Conservation (phyloP, 176 grass and related monocot species). For the Paspalum notatum region DNA sequence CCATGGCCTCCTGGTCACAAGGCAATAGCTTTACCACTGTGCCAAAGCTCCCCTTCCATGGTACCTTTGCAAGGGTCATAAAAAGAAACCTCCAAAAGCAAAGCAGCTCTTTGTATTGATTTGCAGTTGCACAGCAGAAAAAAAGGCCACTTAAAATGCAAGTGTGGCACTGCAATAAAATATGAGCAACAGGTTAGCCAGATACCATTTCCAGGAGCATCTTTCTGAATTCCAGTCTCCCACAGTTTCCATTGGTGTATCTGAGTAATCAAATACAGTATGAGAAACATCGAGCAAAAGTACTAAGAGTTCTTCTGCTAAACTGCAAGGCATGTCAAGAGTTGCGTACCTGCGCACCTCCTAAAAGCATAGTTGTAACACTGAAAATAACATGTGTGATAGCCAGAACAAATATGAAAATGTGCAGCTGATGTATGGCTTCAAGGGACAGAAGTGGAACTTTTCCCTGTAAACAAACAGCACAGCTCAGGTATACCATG, state of each 20-base stretch:
- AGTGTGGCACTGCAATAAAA: conserved; percentile 15
- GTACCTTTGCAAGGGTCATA: neutral
- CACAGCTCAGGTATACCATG: conserved; percentile 2
- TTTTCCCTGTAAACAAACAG: conserved; percentile 58
- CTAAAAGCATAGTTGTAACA: conserved; percentile 80
- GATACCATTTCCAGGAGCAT: conserved; percentile 60
- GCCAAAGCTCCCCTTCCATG: no score
- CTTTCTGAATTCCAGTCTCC: conserved; percentile 80
- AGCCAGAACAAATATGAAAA: conserved; percentile 94
- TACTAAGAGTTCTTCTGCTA: neutral
- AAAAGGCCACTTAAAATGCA: neutral
- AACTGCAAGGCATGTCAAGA: conserved; percentile 14
- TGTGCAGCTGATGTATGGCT: conserved; percentile 88
- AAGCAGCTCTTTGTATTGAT: neutral
- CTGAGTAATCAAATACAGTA: conserved; percentile 48
- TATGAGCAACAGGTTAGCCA: conserved; percentile 26
- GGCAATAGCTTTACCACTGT: no score
- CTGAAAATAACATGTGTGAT: conserved; percentile 86
- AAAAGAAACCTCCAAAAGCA: neutral
- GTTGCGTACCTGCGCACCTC: conserved; percentile 70
- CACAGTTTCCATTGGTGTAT: conserved; percentile 86
- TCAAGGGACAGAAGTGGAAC: conserved; percentile 82
- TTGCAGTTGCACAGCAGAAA: neutral
- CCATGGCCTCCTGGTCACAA: no score
- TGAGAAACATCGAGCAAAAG: neutral